phyloP scores from a whole-genome alignment of 2,329 filamentous ascomycete species.

The Fusarium lyarnte region DNA sequence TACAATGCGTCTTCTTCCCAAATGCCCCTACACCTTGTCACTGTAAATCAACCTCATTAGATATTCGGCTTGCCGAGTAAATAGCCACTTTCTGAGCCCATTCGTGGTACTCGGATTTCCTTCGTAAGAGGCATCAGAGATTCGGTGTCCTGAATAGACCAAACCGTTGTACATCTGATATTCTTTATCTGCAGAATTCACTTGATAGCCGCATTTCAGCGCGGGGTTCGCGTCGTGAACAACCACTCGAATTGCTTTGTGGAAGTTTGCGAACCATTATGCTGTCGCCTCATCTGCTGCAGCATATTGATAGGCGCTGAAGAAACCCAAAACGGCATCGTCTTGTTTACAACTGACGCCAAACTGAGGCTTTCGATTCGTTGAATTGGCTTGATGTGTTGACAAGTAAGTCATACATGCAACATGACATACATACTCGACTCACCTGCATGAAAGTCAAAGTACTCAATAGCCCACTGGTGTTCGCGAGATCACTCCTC shows the following conservation, averaged over 20 bases:
- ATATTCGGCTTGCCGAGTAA: background rate
- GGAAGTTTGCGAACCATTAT: conserved; percentile 32
- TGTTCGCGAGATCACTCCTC: background rate
- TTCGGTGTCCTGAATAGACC: background rate
- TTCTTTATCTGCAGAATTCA: conserved; percentile 11
- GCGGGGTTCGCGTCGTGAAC: conserved; percentile 22
- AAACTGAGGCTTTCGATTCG: conserved; percentile 17
- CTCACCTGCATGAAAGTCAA: background rate
- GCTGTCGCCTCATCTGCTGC: conserved; percentile 19
- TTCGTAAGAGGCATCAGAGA: background rate
- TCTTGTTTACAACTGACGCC: conserved; percentile 24
- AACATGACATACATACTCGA: conserved; percentile 27
- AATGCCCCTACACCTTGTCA: background rate
- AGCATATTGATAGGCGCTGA: conserved; percentile 15
- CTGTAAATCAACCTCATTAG: background rate
- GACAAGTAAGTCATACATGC: conserved; percentile 31
- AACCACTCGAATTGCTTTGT: conserved; percentile 23
- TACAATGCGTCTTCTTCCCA: background rate
- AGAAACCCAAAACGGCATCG: conserved; percentile 17
- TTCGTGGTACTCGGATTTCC: background rate
- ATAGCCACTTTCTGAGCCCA: background rate
- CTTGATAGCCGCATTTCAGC: background rate
- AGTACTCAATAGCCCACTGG: background rate
- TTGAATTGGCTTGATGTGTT: background rate
- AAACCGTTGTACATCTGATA: conserved; percentile 9